These are phyloP conservation scores for Trichoderma aggressivum DNA, from an alignment of 2,329 filamentous ascomycete genomes.

Conservation along the genomic window DNA sequence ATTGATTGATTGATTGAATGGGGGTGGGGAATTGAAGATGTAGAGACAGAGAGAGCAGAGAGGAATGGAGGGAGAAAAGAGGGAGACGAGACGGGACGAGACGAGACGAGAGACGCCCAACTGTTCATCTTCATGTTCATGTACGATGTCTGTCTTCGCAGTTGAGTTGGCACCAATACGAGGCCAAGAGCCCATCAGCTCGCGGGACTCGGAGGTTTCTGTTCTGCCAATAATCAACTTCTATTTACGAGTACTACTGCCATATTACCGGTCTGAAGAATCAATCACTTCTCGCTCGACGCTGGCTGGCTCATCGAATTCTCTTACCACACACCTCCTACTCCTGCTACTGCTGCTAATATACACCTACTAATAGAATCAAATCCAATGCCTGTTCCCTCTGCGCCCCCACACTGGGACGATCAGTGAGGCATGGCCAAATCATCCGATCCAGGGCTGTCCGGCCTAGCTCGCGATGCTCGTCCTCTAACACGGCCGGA, in stretches of 20 bases:
- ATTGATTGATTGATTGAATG: background rate
- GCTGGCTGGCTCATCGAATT: background rate
- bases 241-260: background rate
- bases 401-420: slow-evolving; percentile 12
- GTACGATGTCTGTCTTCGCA: background rate
- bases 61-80: background rate
- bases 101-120: background rate
- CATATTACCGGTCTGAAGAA: background rate
- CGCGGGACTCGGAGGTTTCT: background rate
- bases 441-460: slow-evolving; percentile 14
- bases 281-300: background rate
- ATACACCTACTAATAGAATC: background rate
- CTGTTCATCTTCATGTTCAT: background rate
- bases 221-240: background rate
- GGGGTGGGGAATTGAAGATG: background rate
- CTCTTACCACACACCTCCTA: background rate
- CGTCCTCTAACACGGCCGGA: background rate
- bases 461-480: background rate
- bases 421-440: slow-evolving; percentile 12
- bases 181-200: background rate
- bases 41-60: background rate
- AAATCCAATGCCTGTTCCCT: background rate
- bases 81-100: background rate
- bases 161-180: background rate
- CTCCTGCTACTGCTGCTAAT: too few relatives aligned